Base-by-base conservation (phyloP, 768 basidiomycete genomes). In the Mycena olivaceomarginata region DNA sequence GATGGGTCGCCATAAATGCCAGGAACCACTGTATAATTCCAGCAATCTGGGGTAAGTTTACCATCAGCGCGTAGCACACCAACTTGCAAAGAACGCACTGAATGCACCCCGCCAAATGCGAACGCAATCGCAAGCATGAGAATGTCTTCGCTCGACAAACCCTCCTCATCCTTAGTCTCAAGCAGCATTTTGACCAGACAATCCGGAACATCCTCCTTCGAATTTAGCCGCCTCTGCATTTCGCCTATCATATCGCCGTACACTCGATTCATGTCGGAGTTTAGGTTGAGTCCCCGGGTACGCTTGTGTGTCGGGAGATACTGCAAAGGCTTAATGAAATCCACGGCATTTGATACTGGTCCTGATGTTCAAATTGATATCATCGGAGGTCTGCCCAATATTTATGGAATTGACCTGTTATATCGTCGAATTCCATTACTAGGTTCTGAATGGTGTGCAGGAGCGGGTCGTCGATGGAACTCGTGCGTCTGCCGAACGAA, bases 21-120 rank as follows among this genome's bases (percentile, higher is more conserved):
- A 86, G 60, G 79, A 86, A 85, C 85, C 86, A 87, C 67, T 82
- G 80, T 45, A 85, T 84, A 46, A 86, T 82, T 5, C 83, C 82
- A 5, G 85, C 78, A 9, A 85, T 87, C 86, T 86, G 63, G 63
- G 25, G 6, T 56, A 22, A 56, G 4, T 10, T 56, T n/a, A 20
- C 20, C 48, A 51, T 51, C 16, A 20, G 5, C 48, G n/a, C 18
- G 48, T 16, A 51, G 16, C 48, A 51, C 48, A 51, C 15, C 48
- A 56, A 9, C 20, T 56, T 20, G n/a, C 22, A 56, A 56, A n/a
- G 0, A 22, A 22, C n/a, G 20, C n/a, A 56, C 53, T 22, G 53
- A 56, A 22, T 56, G 53, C n/a, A 56, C 53, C n/a, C 53, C 53
- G 43, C 53, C 53, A 22, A 56, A 56, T 22, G 53, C 53, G 12